Evolutionary conservation across 192 early-diverging fungal genomes (phyloP), one percentile per base, ranked within the genome.

Genomic region (Coemansia brasiliensis): DNA sequence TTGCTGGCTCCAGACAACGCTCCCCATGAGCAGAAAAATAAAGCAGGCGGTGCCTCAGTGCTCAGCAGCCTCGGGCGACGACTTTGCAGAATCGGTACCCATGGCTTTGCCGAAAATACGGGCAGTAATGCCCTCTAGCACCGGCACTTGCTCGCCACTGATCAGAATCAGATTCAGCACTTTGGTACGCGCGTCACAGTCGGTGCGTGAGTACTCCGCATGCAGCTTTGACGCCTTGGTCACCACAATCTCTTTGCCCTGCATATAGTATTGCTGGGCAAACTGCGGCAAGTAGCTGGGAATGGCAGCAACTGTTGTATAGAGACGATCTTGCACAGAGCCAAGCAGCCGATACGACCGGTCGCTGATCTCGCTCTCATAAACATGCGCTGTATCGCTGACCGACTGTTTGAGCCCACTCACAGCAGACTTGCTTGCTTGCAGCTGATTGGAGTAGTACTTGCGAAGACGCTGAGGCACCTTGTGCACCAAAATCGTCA

Each of bases 131-230:
- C 39, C 45, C 46, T 72, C 75, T 3, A 79, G 69, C 12, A 79
- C 70, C 6, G 75, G 75, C 10, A 79, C 62, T 55, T 79, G 69
- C 57, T 79, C 75, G 22, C 75, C 75, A 21, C 75, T 64, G 26
- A 79, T 79, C 24, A 79, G 61, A 15, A 79, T 79, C 52, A 79
- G 65, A 43, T 68, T 79, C 29, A 79, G 58, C 12, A 79, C 75
- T 51, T 72, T 72, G 45, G 52, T 69, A 46, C 66, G 75, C 10
- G 61, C 37, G 21, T 72, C 70, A 50, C 61, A 54, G 15, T 79
- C 75, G 15, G 61, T 69, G 49, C 75, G 75, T 43, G 65, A 59
- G 65, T 79, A 79, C 70, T 79, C 75, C 3, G 75, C 66, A 40
- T 79, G 70, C 21, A 79, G 75, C 58, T 69, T 79, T 17, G 57